These are phyloP conservation scores for Cucurbita moschata DNA, from an alignment of 306 rosid species.

Conservation along the genomic window DNA sequence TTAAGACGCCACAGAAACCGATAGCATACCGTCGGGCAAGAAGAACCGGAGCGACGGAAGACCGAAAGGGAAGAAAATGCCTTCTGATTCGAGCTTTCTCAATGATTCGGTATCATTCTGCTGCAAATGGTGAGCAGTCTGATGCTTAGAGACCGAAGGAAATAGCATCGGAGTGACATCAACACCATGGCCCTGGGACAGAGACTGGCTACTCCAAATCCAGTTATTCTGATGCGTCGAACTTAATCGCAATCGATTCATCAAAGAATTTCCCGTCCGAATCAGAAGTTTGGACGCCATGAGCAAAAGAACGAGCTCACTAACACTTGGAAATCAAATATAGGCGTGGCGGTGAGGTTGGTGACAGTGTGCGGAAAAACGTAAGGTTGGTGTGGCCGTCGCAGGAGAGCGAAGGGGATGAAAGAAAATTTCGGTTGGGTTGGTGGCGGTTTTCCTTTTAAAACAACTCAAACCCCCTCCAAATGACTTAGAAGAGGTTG, in stretches of 20 bases:
- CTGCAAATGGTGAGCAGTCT: constrained; percentile 24
- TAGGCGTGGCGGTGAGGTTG: background rate
- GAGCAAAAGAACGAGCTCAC: constrained; percentile 6
- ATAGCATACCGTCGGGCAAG: constrained; percentile 59
- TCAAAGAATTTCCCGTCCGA: constrained; percentile 42
- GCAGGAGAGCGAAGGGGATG: background rate
- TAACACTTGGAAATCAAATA: constrained; percentile 19
- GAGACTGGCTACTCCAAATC: constrained; percentile 6
- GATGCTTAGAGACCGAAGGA: constrained; percentile 41
- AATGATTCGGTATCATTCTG: constrained; percentile 38
- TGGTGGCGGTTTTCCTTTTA: background rate
- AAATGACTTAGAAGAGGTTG: too few species aligned
- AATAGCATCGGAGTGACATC: constrained; percentile 37
- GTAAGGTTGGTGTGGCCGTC: background rate
- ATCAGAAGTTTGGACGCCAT: constrained; percentile 73
- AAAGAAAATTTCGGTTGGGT: background rate
- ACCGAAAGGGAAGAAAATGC: constrained; percentile 51
- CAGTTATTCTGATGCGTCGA: constrained; percentile 21
- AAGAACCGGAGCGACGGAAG: constrained; percentile 63
- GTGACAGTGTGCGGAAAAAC: background rate
- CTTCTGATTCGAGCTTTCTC: constrained; percentile 23
- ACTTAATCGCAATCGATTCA: constrained; percentile 32
- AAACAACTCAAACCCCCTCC: too few species aligned
- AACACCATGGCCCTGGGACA: constrained; percentile 23
- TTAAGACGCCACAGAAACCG: background rate